These are phyloP conservation scores for Mycena sp. DNA, from an alignment of 1,284 basidiomycete species.

Conservation along the genomic window DNA sequence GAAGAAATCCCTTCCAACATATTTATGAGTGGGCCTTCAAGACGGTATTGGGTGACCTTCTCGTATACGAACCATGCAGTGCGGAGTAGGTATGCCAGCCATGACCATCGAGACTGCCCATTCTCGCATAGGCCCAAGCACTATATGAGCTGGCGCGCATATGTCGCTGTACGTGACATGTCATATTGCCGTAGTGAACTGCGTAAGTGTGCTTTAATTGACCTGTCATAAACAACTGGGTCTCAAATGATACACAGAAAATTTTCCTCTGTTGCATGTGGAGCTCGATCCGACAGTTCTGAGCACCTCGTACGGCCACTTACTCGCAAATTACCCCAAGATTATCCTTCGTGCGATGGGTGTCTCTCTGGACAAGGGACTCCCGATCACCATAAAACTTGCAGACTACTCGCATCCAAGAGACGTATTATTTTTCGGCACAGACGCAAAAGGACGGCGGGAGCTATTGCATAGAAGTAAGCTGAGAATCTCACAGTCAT, in stretches of 20 bases:
- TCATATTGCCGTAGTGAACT: neutral
- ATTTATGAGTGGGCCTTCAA: conserved; percentile 32
- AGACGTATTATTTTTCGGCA: conserved; percentile 12
- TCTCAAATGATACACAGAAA: neutral
- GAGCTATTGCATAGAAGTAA: conserved; percentile 12
- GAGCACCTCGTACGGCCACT: conserved; percentile 9
- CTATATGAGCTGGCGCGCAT: conserved; percentile 21
- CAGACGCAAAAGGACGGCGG: neutral
- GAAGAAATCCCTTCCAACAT: conserved; percentile 32
- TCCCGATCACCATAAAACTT: conserved; percentile 16
- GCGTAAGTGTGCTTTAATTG: neutral
- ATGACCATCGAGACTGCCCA: neutral
- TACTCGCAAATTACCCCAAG: conserved; percentile 8
- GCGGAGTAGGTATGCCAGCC: neutral
- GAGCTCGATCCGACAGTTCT: conserved; percentile 10
- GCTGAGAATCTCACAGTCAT: too few species aligned
- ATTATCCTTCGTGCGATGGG: conserved; percentile 18
- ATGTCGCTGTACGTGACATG: conserved; percentile 10
- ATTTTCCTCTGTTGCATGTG: conserved; percentile 15
- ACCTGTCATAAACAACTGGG: neutral
- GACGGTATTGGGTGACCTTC: conserved; percentile 16
- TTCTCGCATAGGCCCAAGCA: neutral
- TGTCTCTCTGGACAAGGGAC: conserved; percentile 17
- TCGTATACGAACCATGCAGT: conserved; percentile 10
- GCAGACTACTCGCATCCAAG: neutral